These are phyloP conservation scores for Lachnellula cervina DNA, from an alignment of 2,329 filamentous ascomycete genomes.

Conservation along the genomic window DNA sequence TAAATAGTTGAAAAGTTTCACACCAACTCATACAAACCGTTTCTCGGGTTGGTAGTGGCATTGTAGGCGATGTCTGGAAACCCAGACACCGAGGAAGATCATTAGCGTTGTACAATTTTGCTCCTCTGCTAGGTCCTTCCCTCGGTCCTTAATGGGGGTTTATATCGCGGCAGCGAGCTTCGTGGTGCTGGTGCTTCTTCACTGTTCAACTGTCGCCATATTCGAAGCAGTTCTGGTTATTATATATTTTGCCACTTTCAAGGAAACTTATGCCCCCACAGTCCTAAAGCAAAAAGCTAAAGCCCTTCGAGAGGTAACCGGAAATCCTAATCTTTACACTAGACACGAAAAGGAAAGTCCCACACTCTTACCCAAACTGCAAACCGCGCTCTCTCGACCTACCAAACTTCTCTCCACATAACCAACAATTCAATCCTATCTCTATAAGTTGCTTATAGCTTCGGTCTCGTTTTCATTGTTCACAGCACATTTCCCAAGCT, in stretches of 20 bases:
- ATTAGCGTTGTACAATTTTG: slow-evolving; percentile 25
- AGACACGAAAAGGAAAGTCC: slow-evolving; percentile 48
- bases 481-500: slow-evolving; percentile 55
- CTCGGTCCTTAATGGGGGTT: slow-evolving; percentile 25
- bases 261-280: slow-evolving; percentile 9
- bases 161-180: slow-evolving; percentile 39
- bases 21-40: neutral
- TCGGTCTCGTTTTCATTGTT: slow-evolving; percentile 48
- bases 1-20: neutral
- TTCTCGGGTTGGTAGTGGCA: slow-evolving; percentile 36
- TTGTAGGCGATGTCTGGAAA: slow-evolving; percentile 40
- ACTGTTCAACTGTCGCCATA: slow-evolving; percentile 42
- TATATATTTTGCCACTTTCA: slow-evolving; percentile 29
- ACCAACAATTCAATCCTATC: slow-evolving; percentile 45
- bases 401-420: slow-evolving; percentile 44
- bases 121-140: slow-evolving; percentile 18
- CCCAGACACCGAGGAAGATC: slow-evolving; percentile 41
- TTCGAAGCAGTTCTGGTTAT: slow-evolving; percentile 30
- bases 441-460: slow-evolving; percentile 44
- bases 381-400: slow-evolving; percentile 40
- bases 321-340: slow-evolving; percentile 40
- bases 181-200: slow-evolving; percentile 50
- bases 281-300: slow-evolving; percentile 5
- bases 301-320: slow-evolving; percentile 42
- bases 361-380: slow-evolving; percentile 48